Percentiles rank a stretch among this genome's conserved stretches.
Conservation (phyloP, 768 basidiomycete species). For the Rhodocollybia butyracea region DNA sequence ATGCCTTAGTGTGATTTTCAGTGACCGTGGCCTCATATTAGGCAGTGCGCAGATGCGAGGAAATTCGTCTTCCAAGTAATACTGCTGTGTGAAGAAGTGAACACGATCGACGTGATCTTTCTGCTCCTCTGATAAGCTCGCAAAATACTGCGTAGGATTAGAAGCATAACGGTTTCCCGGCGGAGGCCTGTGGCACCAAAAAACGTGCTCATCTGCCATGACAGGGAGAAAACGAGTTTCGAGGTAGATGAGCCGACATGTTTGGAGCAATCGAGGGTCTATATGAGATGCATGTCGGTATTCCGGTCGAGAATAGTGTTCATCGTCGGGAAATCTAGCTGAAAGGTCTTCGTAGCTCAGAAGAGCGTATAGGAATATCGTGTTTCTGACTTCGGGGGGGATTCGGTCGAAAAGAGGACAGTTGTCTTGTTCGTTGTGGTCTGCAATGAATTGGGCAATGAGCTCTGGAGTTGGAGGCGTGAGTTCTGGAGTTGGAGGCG, state of each 20-base stretch:
- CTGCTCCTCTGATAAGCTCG: constrained; percentile 14
- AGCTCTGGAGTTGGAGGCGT: neutral
- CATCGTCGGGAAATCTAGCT: constrained; percentile 12
- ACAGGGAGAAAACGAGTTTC: constrained; percentile 19
- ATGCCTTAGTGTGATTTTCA: constrained; percentile 17
- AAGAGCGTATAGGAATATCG: constrained; percentile 18
- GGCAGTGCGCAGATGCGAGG: neutral
- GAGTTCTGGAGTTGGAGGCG: neutral
- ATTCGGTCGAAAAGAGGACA: constrained; percentile 16
- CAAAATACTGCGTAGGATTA: constrained; percentile 13
- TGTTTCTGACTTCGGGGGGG: constrained; percentile 19
- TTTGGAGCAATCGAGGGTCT: constrained; percentile 17
- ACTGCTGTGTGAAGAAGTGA: constrained; percentile 19
- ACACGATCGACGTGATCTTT: constrained; percentile 14
- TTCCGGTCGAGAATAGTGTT: constrained; percentile 19
- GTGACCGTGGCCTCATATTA: constrained; percentile 5
- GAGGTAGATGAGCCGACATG: constrained; percentile 20
- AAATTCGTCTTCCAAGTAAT: constrained; percentile 14
- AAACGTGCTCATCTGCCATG: constrained; percentile 16
- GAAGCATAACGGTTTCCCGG: neutral
- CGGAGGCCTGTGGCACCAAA: constrained; percentile 16
- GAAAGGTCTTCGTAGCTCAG: constrained; percentile 14
- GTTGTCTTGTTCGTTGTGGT: constrained; percentile 9
- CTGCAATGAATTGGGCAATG: neutral
- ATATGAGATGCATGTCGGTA: constrained; percentile 12